A percentile compares a stretch with the other conserved stretches of the same genome.
Evolutionary conservation across 1,284 basidiomycete species (phyloP).

Genomic region (Trichosporon asahii): DNA sequence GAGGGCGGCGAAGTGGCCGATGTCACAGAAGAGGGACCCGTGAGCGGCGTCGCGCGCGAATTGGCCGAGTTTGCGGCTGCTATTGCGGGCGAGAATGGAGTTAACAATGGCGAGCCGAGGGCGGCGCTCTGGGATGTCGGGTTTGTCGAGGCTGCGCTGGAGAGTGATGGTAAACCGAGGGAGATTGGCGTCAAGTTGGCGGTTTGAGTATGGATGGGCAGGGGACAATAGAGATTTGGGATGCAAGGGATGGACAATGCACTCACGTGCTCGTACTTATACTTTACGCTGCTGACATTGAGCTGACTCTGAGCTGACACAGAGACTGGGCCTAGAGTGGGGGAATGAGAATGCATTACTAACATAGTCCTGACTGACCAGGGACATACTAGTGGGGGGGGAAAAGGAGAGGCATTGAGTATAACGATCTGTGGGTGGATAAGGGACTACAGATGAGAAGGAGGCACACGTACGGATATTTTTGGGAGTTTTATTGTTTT

Average conservation of each 20-base stretch:
- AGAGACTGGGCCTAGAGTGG: too few relatives aligned
- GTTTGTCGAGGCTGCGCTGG: slow-evolving; percentile 71
- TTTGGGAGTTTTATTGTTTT: too few relatives aligned
- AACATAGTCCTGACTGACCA: neutral
- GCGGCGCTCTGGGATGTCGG: slow-evolving; percentile 68
- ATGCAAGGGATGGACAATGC: neutral
- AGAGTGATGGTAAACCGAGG: slow-evolving; percentile 62
- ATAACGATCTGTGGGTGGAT: too few relatives aligned
- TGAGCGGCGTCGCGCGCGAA: slow-evolving; percentile 63
- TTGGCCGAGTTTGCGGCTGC: slow-evolving; percentile 62
- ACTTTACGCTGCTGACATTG: too few relatives aligned
- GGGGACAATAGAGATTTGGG: neutral
- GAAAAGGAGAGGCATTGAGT: too few relatives aligned
- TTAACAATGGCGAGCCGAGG: slow-evolving; percentile 38
- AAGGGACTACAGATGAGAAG: too few relatives aligned
- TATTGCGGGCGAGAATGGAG: slow-evolving; percentile 52
- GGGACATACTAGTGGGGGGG: too few relatives aligned
- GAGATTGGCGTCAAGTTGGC: slow-evolving; percentile 53
- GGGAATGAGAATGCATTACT: too few relatives aligned
- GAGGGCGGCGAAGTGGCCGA: slow-evolving; percentile 52
- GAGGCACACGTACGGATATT: too few relatives aligned
- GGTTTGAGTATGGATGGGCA: neutral
- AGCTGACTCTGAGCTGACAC: too few relatives aligned
- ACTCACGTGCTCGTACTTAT: too few relatives aligned
- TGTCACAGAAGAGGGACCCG: slow-evolving; percentile 52